phyloP scores from a whole-genome alignment of 345 rosid species.

The Turnera subulata region DNA sequence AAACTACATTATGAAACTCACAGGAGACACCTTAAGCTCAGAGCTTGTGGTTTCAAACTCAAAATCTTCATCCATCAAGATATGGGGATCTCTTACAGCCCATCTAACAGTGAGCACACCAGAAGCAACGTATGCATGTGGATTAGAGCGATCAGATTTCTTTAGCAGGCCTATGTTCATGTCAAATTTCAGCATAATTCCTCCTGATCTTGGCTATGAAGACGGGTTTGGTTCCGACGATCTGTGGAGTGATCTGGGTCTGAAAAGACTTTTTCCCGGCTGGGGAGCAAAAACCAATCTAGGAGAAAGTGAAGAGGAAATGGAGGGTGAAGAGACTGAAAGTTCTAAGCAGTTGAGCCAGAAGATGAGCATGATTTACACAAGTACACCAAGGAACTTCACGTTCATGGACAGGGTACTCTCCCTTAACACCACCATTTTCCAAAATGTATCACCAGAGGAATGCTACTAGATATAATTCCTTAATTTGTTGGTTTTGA shows the following conservation, averaged over 20 bases:
- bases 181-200: conserved; percentile 40
- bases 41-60: conserved; percentile 49
- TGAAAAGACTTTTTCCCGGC: conserved; percentile 13
- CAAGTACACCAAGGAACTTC: conserved; percentile 62
- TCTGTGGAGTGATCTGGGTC: conserved; percentile 17
- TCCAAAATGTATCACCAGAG: too few species aligned
- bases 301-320: conserved; percentile 26
- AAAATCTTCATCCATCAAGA: conserved; percentile 31
- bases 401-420: conserved; percentile 75
- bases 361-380: conserved; percentile 72
- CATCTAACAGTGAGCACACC: conserved; percentile 84
- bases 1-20: conserved; percentile 46
- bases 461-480: too few species aligned
- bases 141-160: conserved; percentile 66
- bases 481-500: background rate
- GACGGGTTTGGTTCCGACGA: conserved; percentile 13
- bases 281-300: conserved; percentile 3
- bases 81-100: conserved; percentile 53
- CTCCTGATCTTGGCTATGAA: conserved; percentile 34
- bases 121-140: conserved; percentile 72
- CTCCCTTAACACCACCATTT: background rate
- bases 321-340: conserved; percentile 60
- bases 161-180: conserved; percentile 33
- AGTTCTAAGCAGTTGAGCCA: conserved; percentile 58
- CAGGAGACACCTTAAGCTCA: conserved; percentile 50